A percentile compares a stretch with the other conserved stretches of the same genome.
Evolutionary conservation across 805 yeast genomes (phyloP).

Genomic region (Millerozyma miso): DNA sequence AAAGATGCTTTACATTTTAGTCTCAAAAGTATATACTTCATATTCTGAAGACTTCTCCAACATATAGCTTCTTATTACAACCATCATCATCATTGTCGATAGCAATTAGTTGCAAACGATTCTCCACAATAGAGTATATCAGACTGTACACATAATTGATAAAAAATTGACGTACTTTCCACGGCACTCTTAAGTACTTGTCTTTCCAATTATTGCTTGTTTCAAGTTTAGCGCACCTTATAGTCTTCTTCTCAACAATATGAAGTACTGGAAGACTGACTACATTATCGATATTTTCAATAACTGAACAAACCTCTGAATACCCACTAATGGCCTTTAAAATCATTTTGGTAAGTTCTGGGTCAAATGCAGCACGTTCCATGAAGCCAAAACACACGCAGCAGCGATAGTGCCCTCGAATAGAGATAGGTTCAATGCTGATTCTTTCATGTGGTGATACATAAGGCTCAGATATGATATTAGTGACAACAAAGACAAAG

Average conservation of each 20-base stretch:
- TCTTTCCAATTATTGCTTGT: neutral
- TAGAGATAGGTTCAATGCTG: slow-evolving; percentile 33
- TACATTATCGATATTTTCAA: neutral
- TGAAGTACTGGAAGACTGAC: slow-evolving; percentile 20
- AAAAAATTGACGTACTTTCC: slow-evolving; percentile 2
- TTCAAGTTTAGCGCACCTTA: neutral
- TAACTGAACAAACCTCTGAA: neutral
- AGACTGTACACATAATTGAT: slow-evolving; percentile 27
- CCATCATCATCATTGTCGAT: slow-evolving; percentile 19
- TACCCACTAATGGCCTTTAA: slow-evolving; percentile 10
- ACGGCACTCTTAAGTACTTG: neutral
- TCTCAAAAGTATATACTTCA: slow-evolving; percentile 4
- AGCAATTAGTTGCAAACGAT: slow-evolving; percentile 17
- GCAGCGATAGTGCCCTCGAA: slow-evolving; percentile 47
- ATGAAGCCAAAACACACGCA: slow-evolving; percentile 48
- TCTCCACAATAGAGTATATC: slow-evolving; percentile 17
- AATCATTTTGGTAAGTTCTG: slow-evolving; percentile 15
- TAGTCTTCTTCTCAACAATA: slow-evolving; percentile 24
- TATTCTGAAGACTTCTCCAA: slow-evolving; percentile 25
- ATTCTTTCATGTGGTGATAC: slow-evolving; percentile 37
- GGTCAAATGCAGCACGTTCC: slow-evolving; percentile 29
- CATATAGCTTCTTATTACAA: slow-evolving; percentile 17
- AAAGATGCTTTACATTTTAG: neutral
- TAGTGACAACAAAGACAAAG: slow-evolving; percentile 41
- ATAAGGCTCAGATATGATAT: slow-evolving; percentile 41